Percentiles rank a stretch among this genome's conserved stretches.
Evolutionary conservation across 192 early-diverging fungal genomes (phyloP).

Genomic region (Backusella liffmaniae): DNA sequence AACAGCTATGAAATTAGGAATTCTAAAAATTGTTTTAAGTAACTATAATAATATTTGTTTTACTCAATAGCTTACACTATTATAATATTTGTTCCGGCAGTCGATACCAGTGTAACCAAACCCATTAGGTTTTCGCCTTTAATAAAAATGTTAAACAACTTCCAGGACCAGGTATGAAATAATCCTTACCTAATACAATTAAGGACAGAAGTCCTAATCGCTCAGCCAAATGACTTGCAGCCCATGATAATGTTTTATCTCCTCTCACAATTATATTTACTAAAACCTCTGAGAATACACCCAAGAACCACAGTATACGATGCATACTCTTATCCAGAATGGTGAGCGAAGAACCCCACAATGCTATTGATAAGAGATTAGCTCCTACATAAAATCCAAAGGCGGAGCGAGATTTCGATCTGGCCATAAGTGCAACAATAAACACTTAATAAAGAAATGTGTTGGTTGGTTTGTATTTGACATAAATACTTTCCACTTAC

Average conservation of each 20-base stretch:
- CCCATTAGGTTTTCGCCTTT: conserved; percentile 34
- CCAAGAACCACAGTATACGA: conserved; percentile 42
- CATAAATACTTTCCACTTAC: conserved; percentile 16
- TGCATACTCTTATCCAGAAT: conserved; percentile 32
- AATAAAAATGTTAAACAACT: neutral
- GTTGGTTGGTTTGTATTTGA: neutral
- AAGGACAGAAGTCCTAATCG: conserved; percentile 48
- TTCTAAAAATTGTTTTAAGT: neutral
- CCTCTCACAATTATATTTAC: conserved; percentile 39
- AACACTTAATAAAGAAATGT: conserved; percentile 14
- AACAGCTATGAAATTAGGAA: conserved; percentile 46
- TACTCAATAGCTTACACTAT: conserved; percentile 27
- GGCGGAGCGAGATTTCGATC: conserved; percentile 36
- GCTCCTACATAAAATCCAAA: conserved; percentile 41
- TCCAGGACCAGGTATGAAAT: neutral
- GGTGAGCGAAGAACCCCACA: conserved; percentile 43
- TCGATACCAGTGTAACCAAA: conserved; percentile 21
- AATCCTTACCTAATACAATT: conserved; percentile 35
- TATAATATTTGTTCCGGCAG: conserved; percentile 18
- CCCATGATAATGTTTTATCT: conserved; percentile 44
- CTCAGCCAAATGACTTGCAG: conserved; percentile 51
- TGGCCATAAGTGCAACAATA: conserved; percentile 22
- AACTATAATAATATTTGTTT: neutral
- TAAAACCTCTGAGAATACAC: conserved; percentile 36
- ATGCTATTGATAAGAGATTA: conserved; percentile 40